These are phyloP conservation scores for Penicillium sp. DNA, from an alignment of 2,329 filamentous ascomycete genomes.

Conservation along the genomic window DNA sequence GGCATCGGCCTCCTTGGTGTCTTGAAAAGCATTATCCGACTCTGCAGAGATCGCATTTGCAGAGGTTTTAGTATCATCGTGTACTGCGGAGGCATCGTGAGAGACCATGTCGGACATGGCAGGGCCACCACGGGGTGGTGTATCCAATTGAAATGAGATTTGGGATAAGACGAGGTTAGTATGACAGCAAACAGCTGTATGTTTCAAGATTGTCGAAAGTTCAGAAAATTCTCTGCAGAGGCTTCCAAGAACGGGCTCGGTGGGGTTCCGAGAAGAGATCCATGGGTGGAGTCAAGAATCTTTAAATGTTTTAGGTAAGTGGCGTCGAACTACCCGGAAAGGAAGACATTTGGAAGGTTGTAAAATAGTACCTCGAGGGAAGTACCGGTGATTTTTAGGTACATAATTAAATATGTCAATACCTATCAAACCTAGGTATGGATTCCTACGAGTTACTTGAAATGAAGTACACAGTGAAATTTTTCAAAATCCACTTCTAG, in stretches of 20 bases:
- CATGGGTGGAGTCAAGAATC: conserved; percentile 15
- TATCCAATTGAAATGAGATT: background rate
- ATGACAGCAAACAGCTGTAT: background rate
- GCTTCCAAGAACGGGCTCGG: conserved; percentile 7
- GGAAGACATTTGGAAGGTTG: background rate
- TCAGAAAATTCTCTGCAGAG: conserved; percentile 14
- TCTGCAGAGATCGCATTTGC: conserved; percentile 3
- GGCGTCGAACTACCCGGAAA: background rate
- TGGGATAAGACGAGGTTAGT: background rate
- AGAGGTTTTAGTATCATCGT: background rate
- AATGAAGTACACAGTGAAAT: no score
- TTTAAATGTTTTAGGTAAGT: conserved; percentile 23
- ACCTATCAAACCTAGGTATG: no score
- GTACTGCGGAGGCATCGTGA: conserved; percentile 6
- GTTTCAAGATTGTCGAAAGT: background rate
- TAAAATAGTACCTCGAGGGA: background rate
- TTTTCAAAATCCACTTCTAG: no score
- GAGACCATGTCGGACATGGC: conserved; percentile 15
- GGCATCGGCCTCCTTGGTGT: conserved; percentile 19
- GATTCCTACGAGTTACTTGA: background rate
- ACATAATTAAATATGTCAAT: no score
- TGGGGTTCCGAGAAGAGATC: conserved; percentile 6
- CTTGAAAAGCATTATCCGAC: conserved; percentile 13
- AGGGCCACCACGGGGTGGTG: background rate
- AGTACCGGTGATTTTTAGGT: background rate